These are phyloP conservation scores for Metarhizium guizhouense DNA, from an alignment of 2,329 filamentous ascomycete genomes.

Conservation along the genomic window DNA sequence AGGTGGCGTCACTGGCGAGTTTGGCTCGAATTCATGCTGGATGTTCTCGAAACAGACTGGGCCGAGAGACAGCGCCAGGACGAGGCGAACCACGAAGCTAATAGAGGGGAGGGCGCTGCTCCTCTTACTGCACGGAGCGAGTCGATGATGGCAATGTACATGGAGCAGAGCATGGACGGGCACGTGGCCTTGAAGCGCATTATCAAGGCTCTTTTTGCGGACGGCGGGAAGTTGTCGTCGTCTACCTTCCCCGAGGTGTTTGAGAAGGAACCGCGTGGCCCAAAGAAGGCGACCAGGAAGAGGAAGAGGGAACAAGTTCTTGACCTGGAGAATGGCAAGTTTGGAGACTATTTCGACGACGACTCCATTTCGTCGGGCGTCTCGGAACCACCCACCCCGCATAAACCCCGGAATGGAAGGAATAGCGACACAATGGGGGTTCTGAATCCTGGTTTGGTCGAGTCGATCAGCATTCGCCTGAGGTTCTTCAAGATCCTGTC, in stretches of 20 bases:
- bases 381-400: constrained; percentile 37
- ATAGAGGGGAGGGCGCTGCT: constrained; percentile 12
- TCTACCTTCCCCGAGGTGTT: constrained; percentile 59
- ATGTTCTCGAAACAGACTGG: constrained; percentile 67
- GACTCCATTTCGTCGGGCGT: constrained; percentile 40
- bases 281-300: constrained; percentile 34
- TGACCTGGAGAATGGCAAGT: constrained; percentile 51
- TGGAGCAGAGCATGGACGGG: constrained; percentile 36
- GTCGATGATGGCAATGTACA: constrained; percentile 54
- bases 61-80: constrained; percentile 46
- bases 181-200: constrained; percentile 43
- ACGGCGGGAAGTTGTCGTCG: constrained; percentile 44
- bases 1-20: constrained; percentile 76
- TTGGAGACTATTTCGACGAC: constrained; percentile 52
- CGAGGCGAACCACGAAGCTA: constrained; percentile 17
- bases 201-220: constrained; percentile 58
- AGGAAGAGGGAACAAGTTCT: constrained; percentile 38
- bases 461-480: constrained; percentile 53
- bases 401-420: constrained; percentile 23
- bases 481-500: constrained; percentile 52
- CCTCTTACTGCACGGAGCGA: constrained; percentile 30
- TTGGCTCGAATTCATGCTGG: constrained; percentile 74
- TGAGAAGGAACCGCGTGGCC: constrained; percentile 45
- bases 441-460: constrained; percentile 25
- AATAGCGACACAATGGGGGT: constrained; percentile 13